Percentiles rank a stretch among this genome's conserved stretches.
Evolutionary conservation across 129 eudicot species (phyloP).

Genomic region (Rutidosis leptorrhynchoides): DNA sequence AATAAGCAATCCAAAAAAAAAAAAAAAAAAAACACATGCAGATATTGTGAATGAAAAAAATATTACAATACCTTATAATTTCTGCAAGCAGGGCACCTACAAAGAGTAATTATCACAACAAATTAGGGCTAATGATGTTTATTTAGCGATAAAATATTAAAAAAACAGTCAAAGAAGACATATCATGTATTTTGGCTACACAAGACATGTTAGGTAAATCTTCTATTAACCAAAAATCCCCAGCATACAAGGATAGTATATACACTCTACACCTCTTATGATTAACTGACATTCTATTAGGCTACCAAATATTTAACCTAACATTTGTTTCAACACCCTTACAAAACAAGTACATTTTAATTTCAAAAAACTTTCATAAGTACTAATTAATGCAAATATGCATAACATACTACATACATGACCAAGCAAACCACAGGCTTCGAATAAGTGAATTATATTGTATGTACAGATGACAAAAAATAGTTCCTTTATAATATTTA

Average conservation of each 20-base stretch:
- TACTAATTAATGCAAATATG: conserved; percentile 8
- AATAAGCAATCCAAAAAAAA: conserved; percentile 8
- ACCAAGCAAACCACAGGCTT: conserved; percentile 17
- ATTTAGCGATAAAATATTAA: not conserved
- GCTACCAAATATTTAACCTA: conserved; percentile 11
- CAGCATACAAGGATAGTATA: not conserved
- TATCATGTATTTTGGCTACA: conserved; percentile 6
- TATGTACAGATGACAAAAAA: conserved; percentile 18
- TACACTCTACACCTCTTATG: not conserved
- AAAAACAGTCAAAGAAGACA: not conserved
- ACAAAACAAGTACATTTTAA: conserved; percentile 5
- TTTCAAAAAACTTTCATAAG: conserved; percentile 11
- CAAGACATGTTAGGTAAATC: not conserved
- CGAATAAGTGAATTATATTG: conserved; percentile 6
- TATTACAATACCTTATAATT: conserved; percentile 83
- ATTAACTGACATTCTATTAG: not conserved
- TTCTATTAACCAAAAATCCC: not conserved
- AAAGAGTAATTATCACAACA: conserved; percentile 25
- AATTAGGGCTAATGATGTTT: conserved; percentile 21
- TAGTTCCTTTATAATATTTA: conserved; percentile 8
- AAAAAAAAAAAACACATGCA: conserved; percentile 12
- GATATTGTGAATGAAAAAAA: conserved; percentile 1
- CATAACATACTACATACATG: conserved; percentile 14
- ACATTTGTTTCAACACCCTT: conserved; percentile 12
- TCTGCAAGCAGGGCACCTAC: conserved; percentile 99